Base-by-base conservation (phyloP, 768 basidiomycete genomes). In the Daedalea quercina region DNA sequence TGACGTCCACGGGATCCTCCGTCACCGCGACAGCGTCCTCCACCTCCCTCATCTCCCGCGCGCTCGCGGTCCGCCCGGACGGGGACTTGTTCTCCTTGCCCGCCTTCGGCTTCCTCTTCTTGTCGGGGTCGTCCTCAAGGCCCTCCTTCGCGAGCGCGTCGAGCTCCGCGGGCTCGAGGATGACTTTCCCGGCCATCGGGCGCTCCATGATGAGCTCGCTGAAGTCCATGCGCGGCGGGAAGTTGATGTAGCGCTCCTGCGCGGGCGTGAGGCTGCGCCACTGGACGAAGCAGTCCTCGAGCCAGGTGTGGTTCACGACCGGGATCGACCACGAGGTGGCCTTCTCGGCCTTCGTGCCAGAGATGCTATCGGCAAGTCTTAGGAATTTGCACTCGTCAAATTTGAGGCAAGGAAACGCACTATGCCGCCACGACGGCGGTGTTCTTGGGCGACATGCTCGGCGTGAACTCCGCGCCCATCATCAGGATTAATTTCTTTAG, bases 241-340 rank as follows among this genome's bases (percentile, higher is more conserved):
- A 91, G 24, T 73, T 61, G 54, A 84, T 79, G 67, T 91, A 92
- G 52, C 83, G 84, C 47, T 82, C 79, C 17, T 75, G 67, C 0
- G 78, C 83, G 12, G 80, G 76, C 0, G 84, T 84, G 53, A 89
- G 71, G 31, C 77, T 75, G 44, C 78, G 77, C 93, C 94, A 96
- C 48, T 82, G 76, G 20, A 82, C 69, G 62, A 94, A 88, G 64
- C 90, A 94, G 56, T 94, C 90, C 63, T 96, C 94, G 2, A 96
- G 74, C 91, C 92, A 96, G 0, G 78, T 76, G 60, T 97, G 94
- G 59, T 93, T 95, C 11, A 94, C 86, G 53, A 94, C 74, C 0
- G 91, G 85, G 55, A 94, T 87, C 0, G 79, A 80, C 94, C 94
- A 95, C 0, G 80, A 71, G 8, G 74, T 71, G 0, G 92, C 90